Evolutionary conservation across 371 early-diverging fungal genomes (phyloP), one percentile per base, ranked within the genome.

Genomic region (Homolaphlyctis polyrhiza): DNA sequence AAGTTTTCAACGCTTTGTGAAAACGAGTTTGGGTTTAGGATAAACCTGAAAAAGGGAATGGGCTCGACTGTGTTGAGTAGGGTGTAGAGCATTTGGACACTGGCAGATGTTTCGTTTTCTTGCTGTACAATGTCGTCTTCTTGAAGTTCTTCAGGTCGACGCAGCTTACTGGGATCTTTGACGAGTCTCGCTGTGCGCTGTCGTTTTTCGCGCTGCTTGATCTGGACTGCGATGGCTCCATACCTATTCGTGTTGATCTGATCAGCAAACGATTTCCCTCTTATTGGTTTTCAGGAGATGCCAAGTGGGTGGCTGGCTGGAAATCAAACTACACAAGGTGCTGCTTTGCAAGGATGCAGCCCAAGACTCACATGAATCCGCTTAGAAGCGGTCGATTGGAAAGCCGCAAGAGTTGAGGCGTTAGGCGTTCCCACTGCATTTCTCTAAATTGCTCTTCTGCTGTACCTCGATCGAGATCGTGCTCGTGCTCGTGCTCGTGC

Each of bases 1-100:
- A 96, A 79, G 69, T 97, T 96, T 70, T 97, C 96, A 1, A 96
- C 91, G 0, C 94, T 89, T 75, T 96, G 96, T 2, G 89, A 82
- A 69, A 95, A 96, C 6, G 94, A 92, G 1, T 81, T 75, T 2
- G 96, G 97, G 72, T 97, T 95, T 59, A 93, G 77, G 43, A 95
- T 83, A 71, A 96, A 90, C 63, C 88, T 78, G 64, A 94, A 93
- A 60, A 94, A 77, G 62, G 87, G 88, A 60, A 90, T 81, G 4
- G 86, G 85, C 0, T 85, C 87, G 1, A 68, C 66, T 55, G 83
- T 63, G n/a, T 81, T 71, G 54, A 94, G 62, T 28, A 87, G 72
- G 3, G 71, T 71, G 49, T 48, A 5, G 28, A 96, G 86, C 54
- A 69, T 70, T 48, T 81, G 77, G 45, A 95, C 94, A 50, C 88